phyloP scores from a whole-genome alignment of 2,329 filamentous ascomycete genomes.

The Fusarium virguliforme region DNA sequence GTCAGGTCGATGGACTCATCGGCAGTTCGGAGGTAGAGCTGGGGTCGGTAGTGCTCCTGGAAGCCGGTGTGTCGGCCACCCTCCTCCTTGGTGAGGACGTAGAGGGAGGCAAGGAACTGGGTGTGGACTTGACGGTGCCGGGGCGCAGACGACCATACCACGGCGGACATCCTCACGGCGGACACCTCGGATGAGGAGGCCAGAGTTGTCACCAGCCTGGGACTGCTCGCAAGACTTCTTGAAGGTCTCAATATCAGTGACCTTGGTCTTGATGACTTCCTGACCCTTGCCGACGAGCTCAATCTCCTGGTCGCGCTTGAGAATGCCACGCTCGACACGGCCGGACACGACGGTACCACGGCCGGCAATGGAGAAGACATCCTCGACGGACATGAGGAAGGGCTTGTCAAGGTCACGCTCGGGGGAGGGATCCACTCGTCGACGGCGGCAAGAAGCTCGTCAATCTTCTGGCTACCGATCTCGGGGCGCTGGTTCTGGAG shows the following conservation, averaged over 20 bases:
- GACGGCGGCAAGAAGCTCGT: constrained; percentile 90
- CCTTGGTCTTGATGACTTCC: constrained; percentile 95
- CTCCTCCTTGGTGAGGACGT: constrained; percentile 97
- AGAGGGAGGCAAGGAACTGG: constrained; percentile 96
- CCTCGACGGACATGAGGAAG: constrained; percentile 98
- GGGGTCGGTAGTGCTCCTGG: constrained; percentile 95
- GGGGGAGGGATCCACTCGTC: constrained; percentile 96
- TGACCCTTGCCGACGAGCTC: constrained; percentile 92
- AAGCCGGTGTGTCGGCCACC: constrained; percentile 98
- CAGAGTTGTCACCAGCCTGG: constrained; percentile 97
- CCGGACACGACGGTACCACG: constrained; percentile 98
- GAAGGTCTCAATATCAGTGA: constrained; percentile 99
- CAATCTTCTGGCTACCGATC: constrained; percentile 89
- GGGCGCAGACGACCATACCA: constrained; percentile 93
- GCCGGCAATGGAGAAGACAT: constrained; percentile 90
- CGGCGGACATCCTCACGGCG: constrained; percentile 95
- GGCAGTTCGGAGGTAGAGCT: constrained; percentile 95
- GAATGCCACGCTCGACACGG: constrained; percentile 93
- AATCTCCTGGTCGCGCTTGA: constrained; percentile 95
- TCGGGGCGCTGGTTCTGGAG: constrained; percentile 89
- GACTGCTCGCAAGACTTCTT: constrained; percentile 99
- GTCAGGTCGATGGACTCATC: constrained; percentile 83
- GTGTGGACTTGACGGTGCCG: constrained; percentile 88
- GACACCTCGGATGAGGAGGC: constrained; percentile 94
- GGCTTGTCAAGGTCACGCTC: constrained; percentile 96